Base-by-base conservation (phyloP, 164 flowering plant genomes). In the Stephania japonica region DNA sequence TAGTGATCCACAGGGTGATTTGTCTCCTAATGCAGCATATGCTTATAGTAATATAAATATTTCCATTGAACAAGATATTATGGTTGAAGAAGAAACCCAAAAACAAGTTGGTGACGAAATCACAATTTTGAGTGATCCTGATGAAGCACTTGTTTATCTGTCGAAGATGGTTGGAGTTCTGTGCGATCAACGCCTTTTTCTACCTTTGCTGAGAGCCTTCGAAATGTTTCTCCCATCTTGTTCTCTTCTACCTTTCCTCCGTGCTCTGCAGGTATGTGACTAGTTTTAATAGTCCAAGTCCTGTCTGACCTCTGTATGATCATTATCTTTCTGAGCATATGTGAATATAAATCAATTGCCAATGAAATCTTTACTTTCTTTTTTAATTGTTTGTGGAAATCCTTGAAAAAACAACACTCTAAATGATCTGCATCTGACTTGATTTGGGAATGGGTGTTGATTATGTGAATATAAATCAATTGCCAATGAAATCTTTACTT, bases 191-290 rank as follows among this genome's bases (percentile, higher is more conserved):
- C 88, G 75, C 32, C 87, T 93, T 69, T 95, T 91, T 83, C 85
- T 88, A 82, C 98, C 99, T 50, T 78, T 95, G 83, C 86, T 95
- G 24, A 86, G 89, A 85, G 97, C 99, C 65, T 95, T 95, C 81
- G 99, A 95, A 75, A 90, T 93, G 90, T 95, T 95, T 78, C 93
- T 95, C 73, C 99, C 99, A 23, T 91, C 98, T 47, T 93, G 97
- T 78, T 83, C 90, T 47, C 85, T 95, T 25, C 77, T 95, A 73
- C 91, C 99, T 68, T 95, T 93, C 76, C 86, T 95, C 74, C 98
- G 98, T 47, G 88, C 93, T 75, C 98, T 95, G 72, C 99, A 95
- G 99, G 99, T 95, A 76, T 42, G 67, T 66, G 49, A 66, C 23
- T 67, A 18, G 42, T 56, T 18, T 16, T 1, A 43, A n/a, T 56